A percentile compares a stretch with the other conserved stretches of the same genome.
Evolutionary conservation across 2,329 filamentous ascomycete genomes (phyloP).

Genomic region (Venturia pyrina): DNA sequence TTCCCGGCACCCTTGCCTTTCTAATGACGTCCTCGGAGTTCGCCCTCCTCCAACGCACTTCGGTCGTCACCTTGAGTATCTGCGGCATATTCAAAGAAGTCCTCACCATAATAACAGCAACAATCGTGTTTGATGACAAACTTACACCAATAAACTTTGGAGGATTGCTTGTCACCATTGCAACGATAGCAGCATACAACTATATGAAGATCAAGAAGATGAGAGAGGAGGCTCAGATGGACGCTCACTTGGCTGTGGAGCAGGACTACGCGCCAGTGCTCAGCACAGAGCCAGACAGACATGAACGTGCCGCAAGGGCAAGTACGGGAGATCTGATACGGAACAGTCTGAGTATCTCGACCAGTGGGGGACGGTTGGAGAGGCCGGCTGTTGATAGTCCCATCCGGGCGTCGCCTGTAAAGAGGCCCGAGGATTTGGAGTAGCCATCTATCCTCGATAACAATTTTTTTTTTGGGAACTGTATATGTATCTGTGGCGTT

Average conservation of each 20-base stretch:
- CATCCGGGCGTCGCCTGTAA: slow-evolving; percentile 29
- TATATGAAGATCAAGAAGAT: slow-evolving; percentile 89
- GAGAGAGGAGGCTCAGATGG: slow-evolving; percentile 59
- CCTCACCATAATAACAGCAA: slow-evolving; percentile 83
- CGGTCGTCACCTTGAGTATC: slow-evolving; percentile 90
- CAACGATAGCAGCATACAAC: slow-evolving; percentile 82
- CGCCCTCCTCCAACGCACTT: slow-evolving; percentile 85
- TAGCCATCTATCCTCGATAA: slow-evolving; percentile 14
- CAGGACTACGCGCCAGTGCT: slow-evolving; percentile 17
- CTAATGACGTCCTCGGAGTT: slow-evolving; percentile 96
- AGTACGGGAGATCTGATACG: slow-evolving; percentile 25
- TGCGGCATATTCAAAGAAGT: slow-evolving; percentile 99
- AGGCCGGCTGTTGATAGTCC: slow-evolving; percentile 19
- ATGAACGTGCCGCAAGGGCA: slow-evolving; percentile 17
- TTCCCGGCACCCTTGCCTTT: slow-evolving; percentile 86
- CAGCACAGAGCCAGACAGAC: slow-evolving; percentile 20
- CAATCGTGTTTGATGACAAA: slow-evolving; percentile 77
- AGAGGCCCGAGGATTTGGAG: slow-evolving; percentile 36
- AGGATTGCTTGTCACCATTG: slow-evolving; percentile 79
- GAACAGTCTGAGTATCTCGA: slow-evolving; percentile 28
- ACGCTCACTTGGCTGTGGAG: slow-evolving; percentile 32
- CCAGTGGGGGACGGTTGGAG: slow-evolving; percentile 16
- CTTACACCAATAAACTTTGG: slow-evolving; percentile 81
- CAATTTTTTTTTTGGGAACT: background rate
- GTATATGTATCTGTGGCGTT: background rate